Base-by-base conservation (phyloP, 2,329 filamentous ascomycete species). In the Neopestalotiopsis sp. region DNA sequence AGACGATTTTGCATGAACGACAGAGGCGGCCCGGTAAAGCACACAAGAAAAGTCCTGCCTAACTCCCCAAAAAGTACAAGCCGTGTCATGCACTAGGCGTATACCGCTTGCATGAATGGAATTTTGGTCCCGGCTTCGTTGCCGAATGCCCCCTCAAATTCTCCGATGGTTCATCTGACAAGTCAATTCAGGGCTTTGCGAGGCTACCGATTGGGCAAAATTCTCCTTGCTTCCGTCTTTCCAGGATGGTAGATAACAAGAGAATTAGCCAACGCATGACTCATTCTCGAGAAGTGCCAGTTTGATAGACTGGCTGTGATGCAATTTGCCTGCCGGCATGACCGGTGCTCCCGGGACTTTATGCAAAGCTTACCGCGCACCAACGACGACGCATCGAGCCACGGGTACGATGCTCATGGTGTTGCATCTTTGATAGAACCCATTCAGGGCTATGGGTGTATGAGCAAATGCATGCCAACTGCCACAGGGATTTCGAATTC, bases 111-210 rank as follows among this genome's bases (percentile, higher is more conserved):
- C 45, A 52, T 52, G 45, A 52, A 52, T 52, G 45, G 10, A 52
- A 52, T 52, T 52, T 10, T 52, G 45, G 45, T 52, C n/a, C 45
- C 45, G 45, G 45, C 45, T 52, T 52, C 45, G 45, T 20, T 52
- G 20, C 45, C 45, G 45, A 52, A 52, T 20, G 45, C 45, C 45
- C 45, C 45, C 17, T 17, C 34, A 52, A 52, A 52, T 52, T 52
- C 45, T 52, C 45, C 45, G 45, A 52, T 52, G 45, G 45, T 52
- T 52, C 45, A 52, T 52, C 45, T 52, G 45, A 52, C 45, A 52
- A 52, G 45, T 52, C 45, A 52, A 20, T 52, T 52, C 45, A 52
- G 45, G 45, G 45, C 45, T 52, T 20, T 52, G 45, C 45, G 45
- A 52, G 45, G n/a, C 45, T 52, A 52, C 45, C 45, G 45, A 52